Evolutionary conservation across 345 rosid genomes (phyloP).

Genomic region (Linum trigynum): DNA sequence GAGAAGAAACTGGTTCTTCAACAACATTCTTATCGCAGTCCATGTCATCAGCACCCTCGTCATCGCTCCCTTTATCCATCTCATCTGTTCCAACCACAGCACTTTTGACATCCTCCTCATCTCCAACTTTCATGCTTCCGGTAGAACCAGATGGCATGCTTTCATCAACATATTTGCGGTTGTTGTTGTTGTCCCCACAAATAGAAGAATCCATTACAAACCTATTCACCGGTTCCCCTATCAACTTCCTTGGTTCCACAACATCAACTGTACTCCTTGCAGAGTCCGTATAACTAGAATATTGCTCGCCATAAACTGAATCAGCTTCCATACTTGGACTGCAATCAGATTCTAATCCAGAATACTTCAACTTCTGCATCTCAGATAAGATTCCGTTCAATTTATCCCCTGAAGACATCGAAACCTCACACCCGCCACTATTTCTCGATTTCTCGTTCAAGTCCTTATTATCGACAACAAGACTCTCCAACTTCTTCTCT

Average conservation of each 20-base stretch:
- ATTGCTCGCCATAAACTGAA: constrained; percentile 21
- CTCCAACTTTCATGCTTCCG: background rate
- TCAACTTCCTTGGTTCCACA: background rate
- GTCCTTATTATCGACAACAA: constrained; percentile 4
- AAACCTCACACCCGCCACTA: constrained; percentile 17
- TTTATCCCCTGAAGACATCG: constrained; percentile 25
- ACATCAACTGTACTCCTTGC: background rate
- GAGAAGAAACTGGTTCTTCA: constrained; percentile 10
- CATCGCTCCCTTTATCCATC: background rate
- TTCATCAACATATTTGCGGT: background rate
- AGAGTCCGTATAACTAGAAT: background rate
- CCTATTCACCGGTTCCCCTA: too few species aligned
- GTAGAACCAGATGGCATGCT: background rate
- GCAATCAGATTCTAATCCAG: constrained; percentile 11
- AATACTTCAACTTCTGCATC: background rate
- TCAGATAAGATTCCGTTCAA: constrained; percentile 28
- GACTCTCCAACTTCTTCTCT: constrained; percentile 34
- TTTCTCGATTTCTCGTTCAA: background rate
- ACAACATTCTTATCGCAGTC: constrained; percentile 10
- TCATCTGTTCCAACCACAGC: background rate
- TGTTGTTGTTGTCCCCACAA: background rate
- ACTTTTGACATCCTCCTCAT: background rate
- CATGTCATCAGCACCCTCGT: constrained; percentile 12
- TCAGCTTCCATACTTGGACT: constrained; percentile 15
- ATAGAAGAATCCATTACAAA: background rate